phyloP scores from a whole-genome alignment of 768 basidiomycete genomes.

The Arthromyces matolae region DNA sequence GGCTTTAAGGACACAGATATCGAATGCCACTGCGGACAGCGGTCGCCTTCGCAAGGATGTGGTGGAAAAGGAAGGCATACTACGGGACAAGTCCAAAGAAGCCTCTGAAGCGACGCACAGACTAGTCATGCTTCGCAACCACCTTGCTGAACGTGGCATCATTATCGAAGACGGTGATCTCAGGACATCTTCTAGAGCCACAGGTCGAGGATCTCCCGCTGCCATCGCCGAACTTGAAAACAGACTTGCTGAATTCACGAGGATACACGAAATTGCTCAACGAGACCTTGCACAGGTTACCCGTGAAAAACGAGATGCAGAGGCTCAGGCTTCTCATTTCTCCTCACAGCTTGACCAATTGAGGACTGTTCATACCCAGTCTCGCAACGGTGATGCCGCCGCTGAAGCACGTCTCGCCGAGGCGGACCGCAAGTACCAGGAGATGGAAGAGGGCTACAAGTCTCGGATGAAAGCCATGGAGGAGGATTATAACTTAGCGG shows the following conservation, averaged over 20 bases:
- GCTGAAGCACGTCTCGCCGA: conserved; percentile 47
- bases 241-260: conserved; percentile 68
- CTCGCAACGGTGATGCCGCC: conserved; percentile 25
- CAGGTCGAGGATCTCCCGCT: conserved; percentile 37
- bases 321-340: conserved; percentile 62
- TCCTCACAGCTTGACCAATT: conserved; percentile 64
- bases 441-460: conserved; percentile 76
- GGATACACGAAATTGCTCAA: conserved; percentile 70
- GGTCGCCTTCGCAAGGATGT: conserved; percentile 71
- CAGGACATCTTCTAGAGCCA: conserved; percentile 37
- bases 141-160: conserved; percentile 87
- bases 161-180: conserved; percentile 70
- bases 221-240: conserved; percentile 71
- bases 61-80: conserved; percentile 57
- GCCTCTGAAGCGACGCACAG: conserved; percentile 69
- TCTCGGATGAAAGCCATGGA: conserved; percentile 85
- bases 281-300: conserved; percentile 66
- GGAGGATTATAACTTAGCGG: conserved; percentile 93
- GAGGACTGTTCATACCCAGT: conserved; percentile 57
- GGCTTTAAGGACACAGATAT: conserved; percentile 70
- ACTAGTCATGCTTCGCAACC: conserved; percentile 74
- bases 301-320: conserved; percentile 70
- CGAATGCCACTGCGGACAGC: conserved; percentile 61
- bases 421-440: conserved; percentile 74
- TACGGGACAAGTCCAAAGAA: conserved; percentile 62